phyloP scores from a whole-genome alignment of 2,329 filamentous ascomycete genomes.

The Myriosclerotinia duriaeana region DNA sequence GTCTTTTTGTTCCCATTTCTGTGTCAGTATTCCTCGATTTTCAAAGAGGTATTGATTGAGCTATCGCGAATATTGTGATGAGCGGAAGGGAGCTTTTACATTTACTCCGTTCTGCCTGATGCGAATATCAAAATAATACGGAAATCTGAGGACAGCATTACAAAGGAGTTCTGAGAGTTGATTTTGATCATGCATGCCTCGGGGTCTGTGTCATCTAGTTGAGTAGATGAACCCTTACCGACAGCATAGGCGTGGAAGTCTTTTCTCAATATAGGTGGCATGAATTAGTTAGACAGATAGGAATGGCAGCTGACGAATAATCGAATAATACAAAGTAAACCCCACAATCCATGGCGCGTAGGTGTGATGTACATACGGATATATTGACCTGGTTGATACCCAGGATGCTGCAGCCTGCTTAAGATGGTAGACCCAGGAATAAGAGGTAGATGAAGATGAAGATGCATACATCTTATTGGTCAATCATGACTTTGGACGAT shows the following conservation, averaged over 20 bases:
- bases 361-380: background rate
- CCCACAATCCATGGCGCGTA: background rate
- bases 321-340: background rate
- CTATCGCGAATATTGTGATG: background rate
- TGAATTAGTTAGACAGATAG: background rate
- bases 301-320: background rate
- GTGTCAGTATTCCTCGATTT: background rate
- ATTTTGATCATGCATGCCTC: background rate
- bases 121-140: background rate
- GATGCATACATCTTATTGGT: background rate
- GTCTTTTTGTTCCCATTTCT: background rate
- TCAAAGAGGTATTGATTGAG: background rate
- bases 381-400: background rate
- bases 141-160: background rate
- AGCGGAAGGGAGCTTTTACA: background rate
- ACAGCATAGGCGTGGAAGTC: background rate
- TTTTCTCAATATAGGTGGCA: background rate
- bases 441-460: background rate
- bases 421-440: background rate
- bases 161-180: background rate
- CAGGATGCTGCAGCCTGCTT: background rate
- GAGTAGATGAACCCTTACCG: background rate
- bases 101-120: conserved; percentile 14
- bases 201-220: background rate
- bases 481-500: background rate